Conservation (phyloP, 768 basidiomycete species). For the Candolleomyces eurysporus region DNA sequence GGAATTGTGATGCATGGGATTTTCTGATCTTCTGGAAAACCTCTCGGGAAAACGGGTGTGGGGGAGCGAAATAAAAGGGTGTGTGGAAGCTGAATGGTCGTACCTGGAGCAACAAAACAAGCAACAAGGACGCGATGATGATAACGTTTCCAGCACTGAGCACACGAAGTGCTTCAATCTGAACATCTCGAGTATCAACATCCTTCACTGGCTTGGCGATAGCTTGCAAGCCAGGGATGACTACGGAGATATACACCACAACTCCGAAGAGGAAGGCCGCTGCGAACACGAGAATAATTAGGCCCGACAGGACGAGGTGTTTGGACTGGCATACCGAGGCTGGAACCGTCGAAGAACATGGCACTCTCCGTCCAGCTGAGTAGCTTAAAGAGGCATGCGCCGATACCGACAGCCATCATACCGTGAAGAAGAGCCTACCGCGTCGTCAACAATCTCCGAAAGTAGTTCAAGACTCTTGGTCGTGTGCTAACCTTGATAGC, state of each 20-base stretch:
- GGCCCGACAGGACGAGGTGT: neutral
- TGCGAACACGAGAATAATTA: slow-evolving; percentile 26
- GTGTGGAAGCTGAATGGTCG: slow-evolving; percentile 14
- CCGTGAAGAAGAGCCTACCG: slow-evolving; percentile 81
- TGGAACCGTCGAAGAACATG: slow-evolving; percentile 91
- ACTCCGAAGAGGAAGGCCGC: slow-evolving; percentile 74
- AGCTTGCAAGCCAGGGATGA: slow-evolving; percentile 73
- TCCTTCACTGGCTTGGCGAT: slow-evolving; percentile 58
- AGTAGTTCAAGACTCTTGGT: neutral
- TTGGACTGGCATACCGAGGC: slow-evolving; percentile 53
- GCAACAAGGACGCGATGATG: slow-evolving; percentile 64
- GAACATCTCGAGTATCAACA: slow-evolving; percentile 60
- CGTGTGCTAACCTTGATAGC: slow-evolving; percentile 76
- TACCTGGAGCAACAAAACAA: slow-evolving; percentile 73
- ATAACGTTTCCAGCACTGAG: slow-evolving; percentile 88
- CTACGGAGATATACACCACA: slow-evolving; percentile 80
- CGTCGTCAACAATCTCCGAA: neutral
- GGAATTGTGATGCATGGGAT: no score
- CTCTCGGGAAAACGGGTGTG: no score
- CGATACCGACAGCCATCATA: slow-evolving; percentile 74
- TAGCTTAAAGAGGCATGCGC: slow-evolving; percentile 76
- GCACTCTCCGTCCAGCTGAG: slow-evolving; percentile 90
- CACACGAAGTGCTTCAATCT: slow-evolving; percentile 75
- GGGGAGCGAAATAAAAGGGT: no score
- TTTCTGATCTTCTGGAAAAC: no score